A percentile compares a stretch with the other conserved stretches of the same genome.
These are phyloP conservation scores for Fusarium sp. DNA, from an alignment of 2,329 filamentous ascomycete genomes.

Conservation along the genomic window DNA sequence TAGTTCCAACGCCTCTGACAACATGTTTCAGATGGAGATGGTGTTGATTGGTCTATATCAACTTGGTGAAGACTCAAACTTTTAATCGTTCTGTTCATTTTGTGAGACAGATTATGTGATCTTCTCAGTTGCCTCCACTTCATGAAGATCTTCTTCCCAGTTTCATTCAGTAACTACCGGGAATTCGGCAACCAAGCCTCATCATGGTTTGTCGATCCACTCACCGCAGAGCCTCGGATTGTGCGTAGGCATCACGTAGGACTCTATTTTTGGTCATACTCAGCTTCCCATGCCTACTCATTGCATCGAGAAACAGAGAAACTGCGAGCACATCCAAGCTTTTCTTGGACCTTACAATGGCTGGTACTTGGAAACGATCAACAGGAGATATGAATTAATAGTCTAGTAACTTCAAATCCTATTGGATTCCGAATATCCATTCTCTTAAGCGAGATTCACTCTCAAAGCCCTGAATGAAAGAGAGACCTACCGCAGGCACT, in stretches of 20 bases:
- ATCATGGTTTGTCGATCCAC: not conserved
- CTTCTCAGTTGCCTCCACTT: not conserved
- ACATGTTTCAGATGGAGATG: conserved; percentile 16
- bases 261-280: conserved; percentile 12
- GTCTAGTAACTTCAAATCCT: not conserved
- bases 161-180: not conserved
- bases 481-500: not conserved
- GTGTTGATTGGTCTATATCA: not conserved
- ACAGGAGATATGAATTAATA: not conserved
- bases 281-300: not conserved
- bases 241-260: not conserved
- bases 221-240: conserved; percentile 12
- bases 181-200: not conserved
- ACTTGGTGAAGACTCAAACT: not conserved
- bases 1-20: not conserved
- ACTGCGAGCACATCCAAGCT: no score
- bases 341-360: not conserved
- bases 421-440: not conserved
- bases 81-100: not conserved
- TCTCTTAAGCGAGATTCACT: not conserved
- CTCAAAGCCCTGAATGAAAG: not conserved
- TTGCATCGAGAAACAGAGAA: not conserved
- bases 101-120: not conserved
- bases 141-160: not conserved
- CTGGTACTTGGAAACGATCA: not conserved